Evolutionary conservation across 805 yeast species (phyloP), one percentile per base, ranked within the genome.

Genomic region (Spathaspora boniae): DNA sequence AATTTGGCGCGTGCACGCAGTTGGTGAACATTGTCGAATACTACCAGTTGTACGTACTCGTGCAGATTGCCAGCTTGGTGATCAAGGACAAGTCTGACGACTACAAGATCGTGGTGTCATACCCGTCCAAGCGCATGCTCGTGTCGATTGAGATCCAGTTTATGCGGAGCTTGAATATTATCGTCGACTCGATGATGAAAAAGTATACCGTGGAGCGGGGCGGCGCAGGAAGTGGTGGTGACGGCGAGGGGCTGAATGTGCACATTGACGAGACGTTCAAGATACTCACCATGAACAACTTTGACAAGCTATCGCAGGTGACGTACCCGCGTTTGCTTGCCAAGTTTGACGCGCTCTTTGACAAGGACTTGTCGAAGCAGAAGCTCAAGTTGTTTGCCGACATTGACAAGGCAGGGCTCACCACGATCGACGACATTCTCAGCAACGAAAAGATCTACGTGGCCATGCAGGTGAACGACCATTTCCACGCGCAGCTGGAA

Each of bases 141-240:
- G 66, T 67, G 1, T 60, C 68, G 37, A 51, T 67, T 38, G 73
- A 67, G 48, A 65, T 67, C 30, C 73, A 67, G 41, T 67, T 67
- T 40, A 62, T 67, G 66, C 47, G 73, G 44, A 59, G 68, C 45
- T 53, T 67, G 46, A 65, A 62, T 31, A 60, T 65, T 8, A 45
- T 65, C 8, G 50, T 65, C 27, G 72, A 67, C 33, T 64, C 72
- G 1, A 52, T 63, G 12, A 60, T 67, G 61, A 67, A 67, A 41
- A 56, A 50, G 37, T 67, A 62, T 40, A 54, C 52, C 9, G 44
- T 56, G 14, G 65, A 61, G 38, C 50, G 55, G 34, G 38, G 17
- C 6, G 14, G n/a, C 4, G 4, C 15, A 14, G 9, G 4, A 14
- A 22, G 21, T 18, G 8, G 8, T 18, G 12, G 12, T 9, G 29